A percentile compares a stretch with the other conserved stretches of the same genome.
Evolutionary conservation across 495 filamentous ascomycete species (phyloP).

Genomic region (Cudoniella acicularis): DNA sequence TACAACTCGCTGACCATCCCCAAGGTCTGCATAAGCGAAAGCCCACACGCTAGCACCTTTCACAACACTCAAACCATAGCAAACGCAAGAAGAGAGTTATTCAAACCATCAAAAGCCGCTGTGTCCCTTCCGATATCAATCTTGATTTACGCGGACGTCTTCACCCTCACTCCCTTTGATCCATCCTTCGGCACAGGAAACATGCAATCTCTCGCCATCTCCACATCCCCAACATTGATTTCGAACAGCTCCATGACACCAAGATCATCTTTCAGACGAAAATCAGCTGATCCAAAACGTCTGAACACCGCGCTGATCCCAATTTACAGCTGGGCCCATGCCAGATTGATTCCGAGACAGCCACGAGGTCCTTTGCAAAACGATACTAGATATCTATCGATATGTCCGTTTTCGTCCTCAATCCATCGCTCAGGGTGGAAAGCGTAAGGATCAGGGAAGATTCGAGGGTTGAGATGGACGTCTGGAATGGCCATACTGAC

Average conservation of each 20-base stretch:
- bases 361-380: conserved; percentile 21
- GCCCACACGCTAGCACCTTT: too few species aligned
- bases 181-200: conserved; percentile 15
- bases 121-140: too few species aligned
- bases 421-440: conserved; percentile 47
- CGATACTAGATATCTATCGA: conserved; percentile 20
- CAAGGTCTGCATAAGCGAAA: too few species aligned
- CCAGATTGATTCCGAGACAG: conserved; percentile 30
- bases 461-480: conserved; percentile 36
- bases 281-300: conserved; percentile 23
- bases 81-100: too few species aligned
- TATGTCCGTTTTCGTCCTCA: conserved; percentile 5
- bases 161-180: conserved; percentile 20
- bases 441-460: conserved; percentile 37
- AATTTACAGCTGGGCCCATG: conserved; percentile 40
- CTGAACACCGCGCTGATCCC: conserved; percentile 31
- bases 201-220: conserved; percentile 16
- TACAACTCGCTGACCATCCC: too few species aligned
- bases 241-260: conserved; percentile 29
- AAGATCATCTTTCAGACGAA: neutral
- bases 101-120: too few species aligned
- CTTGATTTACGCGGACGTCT: too few species aligned
- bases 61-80: too few species aligned
- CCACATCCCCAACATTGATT: conserved; percentile 24
- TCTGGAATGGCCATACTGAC: conserved; percentile 39